Percentiles rank a stretch among this genome's conserved stretches.
Evolutionary conservation across 2,329 filamentous ascomycete species (phyloP).

Genomic region (Periconia digitata): DNA sequence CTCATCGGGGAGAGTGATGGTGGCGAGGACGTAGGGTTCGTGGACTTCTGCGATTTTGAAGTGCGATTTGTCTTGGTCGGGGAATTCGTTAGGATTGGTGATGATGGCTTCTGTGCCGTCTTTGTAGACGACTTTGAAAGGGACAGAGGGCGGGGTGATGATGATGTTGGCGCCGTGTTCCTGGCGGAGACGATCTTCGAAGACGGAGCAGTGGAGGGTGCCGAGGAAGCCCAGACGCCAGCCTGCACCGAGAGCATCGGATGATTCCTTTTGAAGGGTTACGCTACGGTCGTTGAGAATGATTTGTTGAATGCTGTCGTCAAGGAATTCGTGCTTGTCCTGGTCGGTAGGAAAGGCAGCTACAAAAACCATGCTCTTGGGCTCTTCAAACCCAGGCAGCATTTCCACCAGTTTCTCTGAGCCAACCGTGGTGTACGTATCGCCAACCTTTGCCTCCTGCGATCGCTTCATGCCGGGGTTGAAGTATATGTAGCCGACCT

Average conservation of each 20-base stretch:
- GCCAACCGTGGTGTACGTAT: constrained; percentile 86
- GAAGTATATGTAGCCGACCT: constrained; percentile 96
- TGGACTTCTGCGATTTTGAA: constrained; percentile 62
- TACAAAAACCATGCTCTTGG: constrained; percentile 98
- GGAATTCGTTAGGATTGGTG: constrained; percentile 85
- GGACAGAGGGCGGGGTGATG: constrained; percentile 93
- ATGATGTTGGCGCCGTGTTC: constrained; percentile 95
- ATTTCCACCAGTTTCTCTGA: constrained; percentile 75
- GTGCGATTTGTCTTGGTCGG: constrained; percentile 65
- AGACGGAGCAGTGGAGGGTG: constrained; percentile 98
- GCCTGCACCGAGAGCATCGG: constrained; percentile 87
- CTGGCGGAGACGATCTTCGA: constrained; percentile 90
- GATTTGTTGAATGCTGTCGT: constrained; percentile 92
- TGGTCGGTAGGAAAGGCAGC: constrained; percentile 95
- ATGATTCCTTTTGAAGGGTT: constrained; percentile 90
- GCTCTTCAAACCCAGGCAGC: constrained; percentile 91
- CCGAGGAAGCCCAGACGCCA: constrained; percentile 94
- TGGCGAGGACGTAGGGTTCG: constrained; percentile 77
- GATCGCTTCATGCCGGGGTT: constrained; percentile 98
- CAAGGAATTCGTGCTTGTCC: constrained; percentile 78
- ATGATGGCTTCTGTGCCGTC: constrained; percentile 79
- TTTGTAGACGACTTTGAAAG: constrained; percentile 79
- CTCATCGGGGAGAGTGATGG: constrained; percentile 88
- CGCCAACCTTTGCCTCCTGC: constrained; percentile 92
- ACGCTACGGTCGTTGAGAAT: constrained; percentile 94